Evolutionary conservation across 2,329 filamentous ascomycete species (phyloP), one percentile per base, ranked within the genome.

Genomic region (Diplodia mutila): DNA sequence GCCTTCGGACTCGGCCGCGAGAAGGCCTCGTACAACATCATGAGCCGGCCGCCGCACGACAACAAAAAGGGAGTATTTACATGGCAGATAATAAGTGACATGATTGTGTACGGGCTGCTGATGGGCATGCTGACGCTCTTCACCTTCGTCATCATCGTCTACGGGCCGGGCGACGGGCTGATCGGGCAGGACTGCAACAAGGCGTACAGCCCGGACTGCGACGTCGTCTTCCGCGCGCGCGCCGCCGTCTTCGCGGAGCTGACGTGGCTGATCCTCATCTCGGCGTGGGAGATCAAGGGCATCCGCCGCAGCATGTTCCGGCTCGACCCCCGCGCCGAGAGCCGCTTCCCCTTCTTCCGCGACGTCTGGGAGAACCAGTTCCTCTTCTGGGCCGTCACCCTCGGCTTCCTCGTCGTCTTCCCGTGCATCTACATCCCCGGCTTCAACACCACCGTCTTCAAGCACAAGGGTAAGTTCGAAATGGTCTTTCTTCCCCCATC

Each of bases 341-440:
- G 49, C 57, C 25, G 48, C 5, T 72, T 73, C 69, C 70, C 71
- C 14, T 68, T 71, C 29, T 71, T 71, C 67, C 49, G 63, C 34
- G 70, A 73, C 49, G 21, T 74, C 1, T 74, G 69, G 55, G 67
- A 51, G 14, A 74, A 74, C 68, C 67, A 70, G 34, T 74, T 74
- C 48, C 81, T 91, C 23, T 91, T 90, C 82, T 90, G 84, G 80
- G 84, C 88, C 29, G 84, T 91, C 68, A 81, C 86, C 42, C 75
- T 85, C 8, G 87, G 87, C 9, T 85, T 85, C 69, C 70, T 88
- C 29, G 83, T 84, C 3, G 82, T 87, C 0, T 87, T 89, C 70
- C 87, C 87, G 0, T 84, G 85, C 4, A 78, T 89, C 39, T 74
- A 74, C 61, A 73, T 74, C 55, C 72, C 73, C 3, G 72, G 70